Base-by-base conservation (phyloP, 306 rosid genomes). In the Oxytropis ochrocephala region DNA sequence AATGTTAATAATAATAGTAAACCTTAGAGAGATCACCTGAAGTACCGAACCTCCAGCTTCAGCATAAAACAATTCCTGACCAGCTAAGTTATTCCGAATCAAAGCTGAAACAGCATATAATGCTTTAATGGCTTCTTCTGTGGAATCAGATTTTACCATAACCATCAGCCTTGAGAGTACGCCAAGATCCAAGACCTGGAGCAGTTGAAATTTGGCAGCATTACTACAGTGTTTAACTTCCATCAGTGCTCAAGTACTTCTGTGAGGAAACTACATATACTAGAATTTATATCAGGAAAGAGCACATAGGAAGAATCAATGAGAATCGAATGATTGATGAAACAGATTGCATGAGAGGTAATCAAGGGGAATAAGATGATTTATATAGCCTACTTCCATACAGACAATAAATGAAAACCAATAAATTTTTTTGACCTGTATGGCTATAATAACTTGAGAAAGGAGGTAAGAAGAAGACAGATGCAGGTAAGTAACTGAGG, bases 91-190 rank as follows among this genome's bases (percentile, higher is more conserved):
- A 68, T 83, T 87, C 73, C 90, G 77, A 38, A 82, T 75, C 85
- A 93, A 72, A 41, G 97, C 88, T 33, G 96, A 93, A 83, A 93
- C 87, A 69, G 96, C 97, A 85, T 82, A 90, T 55, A 93, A 72
- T 32, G 90, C 96, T 79, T 90, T 93, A 79, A 42, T 85, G 72
- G 92, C 94, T 81, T 93, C 98, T 81, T 93, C 98, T 4, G 44
- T 32, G 5, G 77, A 81, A 62, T 58, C 56, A 64, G 98, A 86
- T 43, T 85, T 88, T 13, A 79, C 88, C 94, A 93, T 90, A 75
- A 70, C 18, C 80, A 87, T 82, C 61, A 93, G 77, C 78, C 74
- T 78, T 48, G 94, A 47, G 53, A 93, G 73, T 24, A 87, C 94
- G 64, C 96, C 89, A 6, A 77, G 88, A 68, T 83, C 87, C 80